phyloP scores from a whole-genome alignment of 148 eudicot species.

The Amaranthus cruentus region DNA sequence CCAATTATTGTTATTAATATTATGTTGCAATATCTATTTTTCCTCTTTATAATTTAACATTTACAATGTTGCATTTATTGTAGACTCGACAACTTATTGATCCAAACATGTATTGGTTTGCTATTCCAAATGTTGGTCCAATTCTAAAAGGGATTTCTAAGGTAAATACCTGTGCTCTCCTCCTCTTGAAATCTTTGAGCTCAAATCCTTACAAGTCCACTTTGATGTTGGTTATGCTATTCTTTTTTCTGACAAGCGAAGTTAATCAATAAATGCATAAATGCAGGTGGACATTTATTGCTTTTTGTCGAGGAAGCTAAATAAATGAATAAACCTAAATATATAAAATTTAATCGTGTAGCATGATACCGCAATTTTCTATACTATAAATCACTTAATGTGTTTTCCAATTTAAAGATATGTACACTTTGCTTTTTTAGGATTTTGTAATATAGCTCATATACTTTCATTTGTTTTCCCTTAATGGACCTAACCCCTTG shows the following conservation, averaged over 20 bases:
- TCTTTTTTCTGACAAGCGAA: neutral
- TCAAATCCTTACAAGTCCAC: neutral
- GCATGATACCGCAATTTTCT: too few relatives aligned
- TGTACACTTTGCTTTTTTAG: too few relatives aligned
- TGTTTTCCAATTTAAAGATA: too few relatives aligned
- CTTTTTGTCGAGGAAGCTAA: neutral
- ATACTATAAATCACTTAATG: too few relatives aligned
- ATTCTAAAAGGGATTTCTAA: conserved; percentile 87
- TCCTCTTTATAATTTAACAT: neutral
- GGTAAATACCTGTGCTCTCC: conserved; percentile 36
- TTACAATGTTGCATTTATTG: conserved; percentile 9
- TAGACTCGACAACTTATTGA: conserved; percentile 96
- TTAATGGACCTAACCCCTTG: too few relatives aligned
- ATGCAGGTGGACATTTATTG: neutral
- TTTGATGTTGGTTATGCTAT: neutral
- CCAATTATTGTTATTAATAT: neutral
- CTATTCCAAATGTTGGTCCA: conserved; percentile 82
- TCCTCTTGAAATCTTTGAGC: neutral
- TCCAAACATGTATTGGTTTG: conserved; percentile 87
- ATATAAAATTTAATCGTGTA: too few relatives aligned
- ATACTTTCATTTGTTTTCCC: too few relatives aligned
- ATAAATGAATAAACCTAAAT: too few relatives aligned
- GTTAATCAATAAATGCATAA: neutral
- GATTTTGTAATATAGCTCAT: too few relatives aligned
- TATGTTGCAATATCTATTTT: neutral